Evolutionary conservation across 1,139 yeast species (phyloP).

Genomic region (Diutina scorzettiae): DNA sequence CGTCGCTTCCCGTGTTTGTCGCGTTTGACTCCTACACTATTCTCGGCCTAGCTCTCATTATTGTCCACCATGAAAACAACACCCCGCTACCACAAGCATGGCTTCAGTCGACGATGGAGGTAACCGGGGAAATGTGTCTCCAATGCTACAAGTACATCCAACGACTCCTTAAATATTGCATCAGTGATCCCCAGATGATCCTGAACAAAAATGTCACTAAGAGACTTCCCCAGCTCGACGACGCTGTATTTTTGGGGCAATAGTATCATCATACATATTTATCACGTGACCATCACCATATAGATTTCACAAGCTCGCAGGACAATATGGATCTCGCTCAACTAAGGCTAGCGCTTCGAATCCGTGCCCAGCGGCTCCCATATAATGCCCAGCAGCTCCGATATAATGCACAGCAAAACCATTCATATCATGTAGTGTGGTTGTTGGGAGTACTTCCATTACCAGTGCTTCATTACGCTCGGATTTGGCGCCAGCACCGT

Average conservation of each 20-base stretch:
- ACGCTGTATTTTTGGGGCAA: background rate
- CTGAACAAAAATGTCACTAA: constrained; percentile 3
- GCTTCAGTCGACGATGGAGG: constrained; percentile 13
- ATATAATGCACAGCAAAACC: background rate
- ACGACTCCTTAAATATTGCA: constrained; percentile 18
- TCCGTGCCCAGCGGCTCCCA: too few relatives aligned
- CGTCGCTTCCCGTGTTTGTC: constrained; percentile 29
- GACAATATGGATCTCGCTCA: background rate
- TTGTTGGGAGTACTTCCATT: constrained; percentile 16
- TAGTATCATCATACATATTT: background rate
- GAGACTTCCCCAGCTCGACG: background rate
- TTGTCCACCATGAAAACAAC: constrained; percentile 19
- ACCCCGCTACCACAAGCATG: constrained; percentile 17
- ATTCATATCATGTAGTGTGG: constrained; percentile 9
- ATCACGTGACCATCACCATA: background rate
- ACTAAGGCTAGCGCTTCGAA: background rate
- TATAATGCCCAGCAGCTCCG: background rate
- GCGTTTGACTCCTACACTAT: constrained; percentile 23
- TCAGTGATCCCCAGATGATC: constrained; percentile 18
- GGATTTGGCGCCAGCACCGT: constrained; percentile 15
- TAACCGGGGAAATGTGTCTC: constrained; percentile 15
- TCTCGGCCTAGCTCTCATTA: constrained; percentile 23
- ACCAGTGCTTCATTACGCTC: constrained; percentile 17
- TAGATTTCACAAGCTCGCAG: background rate
- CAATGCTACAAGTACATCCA: constrained; percentile 24